Conservation (phyloP, 139 green algal genomes). For the Yamagishiella unicocca region DNA sequence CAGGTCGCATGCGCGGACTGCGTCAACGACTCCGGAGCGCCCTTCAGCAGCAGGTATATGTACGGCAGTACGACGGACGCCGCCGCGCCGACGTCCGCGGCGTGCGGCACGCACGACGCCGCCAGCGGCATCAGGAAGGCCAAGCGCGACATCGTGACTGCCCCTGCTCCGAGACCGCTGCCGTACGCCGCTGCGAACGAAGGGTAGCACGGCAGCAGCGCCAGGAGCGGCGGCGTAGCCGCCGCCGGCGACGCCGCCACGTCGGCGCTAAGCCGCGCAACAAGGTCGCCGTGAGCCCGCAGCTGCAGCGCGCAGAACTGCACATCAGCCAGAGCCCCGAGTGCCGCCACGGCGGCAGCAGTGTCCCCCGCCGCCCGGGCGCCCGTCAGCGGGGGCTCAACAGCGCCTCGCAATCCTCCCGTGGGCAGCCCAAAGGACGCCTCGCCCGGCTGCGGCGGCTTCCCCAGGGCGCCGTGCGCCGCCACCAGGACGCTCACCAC, state of each 20-base stretch:
- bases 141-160: slow-evolving; percentile 2
- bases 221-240: not conserved
- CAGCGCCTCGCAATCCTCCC: not conserved
- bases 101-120: not conserved
- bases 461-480: not conserved
- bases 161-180: not conserved
- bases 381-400: too few species aligned
- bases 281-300: slow-evolving; percentile 8
- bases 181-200: slow-evolving; percentile 1
- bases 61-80: slow-evolving; percentile 18
- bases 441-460: not conserved
- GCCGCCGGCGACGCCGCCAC: not conserved
- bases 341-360: not conserved
- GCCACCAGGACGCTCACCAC: not conserved
- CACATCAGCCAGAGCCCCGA: slow-evolving; percentile 10
- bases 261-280: not conserved
- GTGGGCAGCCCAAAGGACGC: not conserved
- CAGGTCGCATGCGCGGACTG: slow-evolving; percentile 31
- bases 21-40: not conserved
- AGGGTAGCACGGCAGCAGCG: slow-evolving; percentile 31
- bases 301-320: slow-evolving; percentile 35
- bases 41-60: slow-evolving; percentile 34
- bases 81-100: not conserved
- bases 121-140: slow-evolving; percentile 37
- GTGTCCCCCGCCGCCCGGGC: not conserved